phyloP scores from a whole-genome alignment of 352 stramenopile genomes.

The Phytophthora ramorum region DNA sequence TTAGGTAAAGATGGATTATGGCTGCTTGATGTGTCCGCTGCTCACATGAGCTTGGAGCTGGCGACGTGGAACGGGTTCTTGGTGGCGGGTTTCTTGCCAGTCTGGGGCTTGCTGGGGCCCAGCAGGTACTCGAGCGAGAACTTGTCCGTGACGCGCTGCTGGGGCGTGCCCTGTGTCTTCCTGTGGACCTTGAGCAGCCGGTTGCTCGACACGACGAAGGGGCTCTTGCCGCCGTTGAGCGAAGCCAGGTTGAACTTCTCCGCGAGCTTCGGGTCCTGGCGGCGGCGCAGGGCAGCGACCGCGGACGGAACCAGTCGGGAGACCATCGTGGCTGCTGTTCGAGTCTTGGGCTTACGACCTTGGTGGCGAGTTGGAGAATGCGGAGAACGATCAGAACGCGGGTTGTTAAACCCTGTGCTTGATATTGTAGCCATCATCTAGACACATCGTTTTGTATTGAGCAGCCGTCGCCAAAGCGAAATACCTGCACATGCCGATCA shows the following conservation, averaged over 20 bases:
- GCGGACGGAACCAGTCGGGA: conserved; percentile 22
- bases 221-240: conserved; percentile 75
- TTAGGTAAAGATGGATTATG: neutral
- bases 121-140: conserved; percentile 79
- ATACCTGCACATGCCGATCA: neutral
- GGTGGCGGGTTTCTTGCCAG: conserved; percentile 22
- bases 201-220: conserved; percentile 70
- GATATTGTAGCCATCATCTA: conserved; percentile 3
- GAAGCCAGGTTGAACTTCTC: conserved; percentile 73
- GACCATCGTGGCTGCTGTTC: conserved; percentile 18
- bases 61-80: conserved; percentile 69
- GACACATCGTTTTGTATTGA: neutral
- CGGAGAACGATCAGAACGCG: conserved; percentile 2
- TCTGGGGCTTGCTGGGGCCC: conserved; percentile 24
- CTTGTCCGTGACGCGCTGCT: conserved; percentile 55
- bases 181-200: conserved; percentile 49
- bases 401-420: neutral
- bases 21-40: neutral
- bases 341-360: neutral
- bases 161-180: conserved; percentile 28
- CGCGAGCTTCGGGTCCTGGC: conserved; percentile 43
- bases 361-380: conserved; percentile 9
- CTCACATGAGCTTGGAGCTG: conserved; percentile 77
- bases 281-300: conserved; percentile 19
- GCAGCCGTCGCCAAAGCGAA: neutral